Evolutionary conservation across 441 rosid genomes (phyloP).

Genomic region (Pelargonium myrrhifolium): DNA sequence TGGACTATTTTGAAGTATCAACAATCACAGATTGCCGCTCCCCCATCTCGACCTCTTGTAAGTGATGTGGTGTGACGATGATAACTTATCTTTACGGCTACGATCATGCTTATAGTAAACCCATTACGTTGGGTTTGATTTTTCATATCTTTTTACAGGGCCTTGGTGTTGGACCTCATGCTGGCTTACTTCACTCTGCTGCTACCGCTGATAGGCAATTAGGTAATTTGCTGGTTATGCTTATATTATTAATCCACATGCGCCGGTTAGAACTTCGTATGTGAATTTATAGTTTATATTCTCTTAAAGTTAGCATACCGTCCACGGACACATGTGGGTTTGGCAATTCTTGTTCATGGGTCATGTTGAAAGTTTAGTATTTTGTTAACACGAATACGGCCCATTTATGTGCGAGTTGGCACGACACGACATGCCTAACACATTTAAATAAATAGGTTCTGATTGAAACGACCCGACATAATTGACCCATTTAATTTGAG

Average conservation of each 20-base stretch:
- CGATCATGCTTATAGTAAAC: not conserved
- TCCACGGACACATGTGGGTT: no score
- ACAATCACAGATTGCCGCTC: constrained; percentile 76
- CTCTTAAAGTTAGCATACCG: no score
- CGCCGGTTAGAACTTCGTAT: not conserved
- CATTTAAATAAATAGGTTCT: no score
- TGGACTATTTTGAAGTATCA: constrained; percentile 64
- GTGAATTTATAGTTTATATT: no score
- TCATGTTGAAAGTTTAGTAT: no score
- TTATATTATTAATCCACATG: not conserved
- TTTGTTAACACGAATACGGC: no score
- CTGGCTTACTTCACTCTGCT: constrained; percentile 35
- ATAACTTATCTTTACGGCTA: not conserved
- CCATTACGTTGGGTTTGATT: not conserved
- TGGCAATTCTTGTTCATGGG: no score
- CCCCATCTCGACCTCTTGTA: constrained; percentile 58
- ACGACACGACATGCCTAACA: no score
- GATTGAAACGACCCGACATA: no score
- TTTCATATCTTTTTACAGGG: constrained; percentile 23
- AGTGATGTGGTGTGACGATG: constrained; percentile 14
- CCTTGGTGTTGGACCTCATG: constrained; percentile 37
- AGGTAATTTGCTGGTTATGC: constrained; percentile 18
- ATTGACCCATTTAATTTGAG: no score
- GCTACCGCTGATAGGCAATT: constrained; percentile 31
- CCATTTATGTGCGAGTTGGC: no score